These are phyloP conservation scores for Podospora pseudocomata DNA, from an alignment of 495 filamentous ascomycete genomes.

Conservation along the genomic window DNA sequence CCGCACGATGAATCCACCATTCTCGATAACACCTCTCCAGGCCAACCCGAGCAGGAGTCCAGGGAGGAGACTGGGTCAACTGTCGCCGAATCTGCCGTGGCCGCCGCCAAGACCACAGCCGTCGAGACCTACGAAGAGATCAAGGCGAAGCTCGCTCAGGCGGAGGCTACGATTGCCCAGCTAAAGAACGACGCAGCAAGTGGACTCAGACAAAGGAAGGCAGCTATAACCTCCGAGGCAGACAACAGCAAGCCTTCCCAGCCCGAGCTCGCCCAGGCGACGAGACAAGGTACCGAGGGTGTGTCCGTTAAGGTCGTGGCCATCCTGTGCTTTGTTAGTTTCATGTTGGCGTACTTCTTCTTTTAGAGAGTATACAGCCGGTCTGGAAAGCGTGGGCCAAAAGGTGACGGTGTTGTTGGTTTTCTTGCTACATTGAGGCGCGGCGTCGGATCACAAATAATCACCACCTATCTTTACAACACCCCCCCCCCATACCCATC, in stretches of 20 bases:
- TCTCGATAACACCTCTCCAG: constrained; percentile 16
- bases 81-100: constrained; percentile 37
- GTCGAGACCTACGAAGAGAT: constrained; percentile 57
- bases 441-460: neutral
- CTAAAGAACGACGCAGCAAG: constrained; percentile 62
- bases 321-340: constrained; percentile 78
- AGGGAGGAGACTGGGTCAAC: constrained; percentile 15
- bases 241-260: constrained; percentile 40
- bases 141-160: constrained; percentile 68
- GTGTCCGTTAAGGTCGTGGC: constrained; percentile 87
- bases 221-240: constrained; percentile 40
- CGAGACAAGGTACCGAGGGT: constrained; percentile 61
- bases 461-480: neutral
- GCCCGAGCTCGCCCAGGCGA: constrained; percentile 44
- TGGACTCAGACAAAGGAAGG: constrained; percentile 68
- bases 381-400: neutral
- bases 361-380: constrained; percentile 53
- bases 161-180: constrained; percentile 66
- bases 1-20: constrained; percentile 22
- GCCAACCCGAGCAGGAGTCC: constrained; percentile 31
- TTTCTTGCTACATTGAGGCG: neutral
- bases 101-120: constrained; percentile 39
- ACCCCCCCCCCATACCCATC: neutral
- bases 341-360: constrained; percentile 90
- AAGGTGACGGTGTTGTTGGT: neutral